Evolutionary conservation across 2,329 filamentous ascomycete genomes (phyloP).

Genomic region (Diaporthe sp.): DNA sequence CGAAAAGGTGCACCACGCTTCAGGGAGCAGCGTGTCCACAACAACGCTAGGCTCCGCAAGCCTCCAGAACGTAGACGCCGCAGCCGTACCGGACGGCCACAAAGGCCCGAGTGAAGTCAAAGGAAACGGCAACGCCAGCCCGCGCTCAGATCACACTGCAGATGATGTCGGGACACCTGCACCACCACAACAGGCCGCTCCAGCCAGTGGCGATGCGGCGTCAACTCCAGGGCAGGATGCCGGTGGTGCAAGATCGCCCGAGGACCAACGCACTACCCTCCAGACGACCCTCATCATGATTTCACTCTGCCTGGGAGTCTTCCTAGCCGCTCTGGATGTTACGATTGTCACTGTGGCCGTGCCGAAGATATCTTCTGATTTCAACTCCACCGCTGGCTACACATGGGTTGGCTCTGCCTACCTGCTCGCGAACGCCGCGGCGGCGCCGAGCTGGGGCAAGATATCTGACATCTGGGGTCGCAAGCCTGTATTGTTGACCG

Average conservation of each 20-base stretch:
- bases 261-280: conserved; percentile 48
- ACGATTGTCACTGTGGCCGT: conserved; percentile 74
- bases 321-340: conserved; percentile 63
- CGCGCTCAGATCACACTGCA: background rate
- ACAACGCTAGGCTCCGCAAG: conserved; percentile 10
- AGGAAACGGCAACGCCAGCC: background rate
- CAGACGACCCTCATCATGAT: conserved; percentile 54
- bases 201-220: background rate
- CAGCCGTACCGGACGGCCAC: background rate
- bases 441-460: conserved; percentile 79
- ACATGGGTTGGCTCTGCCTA: conserved; percentile 85
- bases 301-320: conserved; percentile 57
- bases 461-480: conserved; percentile 71
- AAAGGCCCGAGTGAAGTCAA: background rate
- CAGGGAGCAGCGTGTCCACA: conserved; percentile 14
- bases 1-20: background rate
- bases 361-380: conserved; percentile 70
- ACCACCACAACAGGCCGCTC: background rate
- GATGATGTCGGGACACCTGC: conserved; percentile 5
- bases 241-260: conserved; percentile 42
- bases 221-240: background rate
- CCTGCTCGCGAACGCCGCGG: conserved; percentile 77
- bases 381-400: conserved; percentile 76
- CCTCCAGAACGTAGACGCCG: background rate
- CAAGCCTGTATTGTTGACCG: conserved; percentile 65